Conservation (phyloP, 1,139 yeast species). For the Taphrina wiesneri region DNA sequence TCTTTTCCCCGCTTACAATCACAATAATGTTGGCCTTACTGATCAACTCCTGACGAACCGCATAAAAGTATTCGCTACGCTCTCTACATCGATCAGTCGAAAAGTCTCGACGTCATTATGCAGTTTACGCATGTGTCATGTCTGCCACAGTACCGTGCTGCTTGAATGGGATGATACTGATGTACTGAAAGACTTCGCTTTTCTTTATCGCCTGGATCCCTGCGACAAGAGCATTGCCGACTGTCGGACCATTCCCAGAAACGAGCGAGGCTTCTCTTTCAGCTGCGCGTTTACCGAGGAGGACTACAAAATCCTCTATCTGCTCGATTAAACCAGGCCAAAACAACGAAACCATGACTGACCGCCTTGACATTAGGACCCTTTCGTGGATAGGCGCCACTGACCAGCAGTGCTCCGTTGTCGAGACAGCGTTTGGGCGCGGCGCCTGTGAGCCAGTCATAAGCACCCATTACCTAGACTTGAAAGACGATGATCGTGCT, state of each 20-base stretch:
- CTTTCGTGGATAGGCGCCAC: slow-evolving; percentile 27
- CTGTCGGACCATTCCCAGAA: slow-evolving; percentile 28
- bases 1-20: slow-evolving; percentile 25
- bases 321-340: background rate
- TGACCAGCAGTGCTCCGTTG: slow-evolving; percentile 28
- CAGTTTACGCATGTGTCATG: slow-evolving; percentile 29
- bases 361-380: slow-evolving; percentile 15
- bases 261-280: slow-evolving; percentile 17
- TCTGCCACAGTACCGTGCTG: slow-evolving; percentile 31
- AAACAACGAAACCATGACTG: background rate
- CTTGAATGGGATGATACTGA: slow-evolving; percentile 23
- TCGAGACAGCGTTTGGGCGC: slow-evolving; percentile 9
- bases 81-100: background rate
- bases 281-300: background rate
- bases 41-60: slow-evolving; percentile 24
- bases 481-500: no score
- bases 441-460: slow-evolving; percentile 25
- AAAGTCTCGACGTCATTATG: background rate
- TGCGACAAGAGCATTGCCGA: slow-evolving; percentile 29
- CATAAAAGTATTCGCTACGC: slow-evolving; percentile 19
- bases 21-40: slow-evolving; percentile 24
- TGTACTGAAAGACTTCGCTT: slow-evolving; percentile 18
- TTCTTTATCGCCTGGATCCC: slow-evolving; percentile 14
- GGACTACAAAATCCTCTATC: slow-evolving; percentile 17
- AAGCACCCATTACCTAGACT: slow-evolving; percentile 25